Base-by-base conservation (phyloP, 2,329 filamentous ascomycete species). In the Fusarium drepaniforme region DNA sequence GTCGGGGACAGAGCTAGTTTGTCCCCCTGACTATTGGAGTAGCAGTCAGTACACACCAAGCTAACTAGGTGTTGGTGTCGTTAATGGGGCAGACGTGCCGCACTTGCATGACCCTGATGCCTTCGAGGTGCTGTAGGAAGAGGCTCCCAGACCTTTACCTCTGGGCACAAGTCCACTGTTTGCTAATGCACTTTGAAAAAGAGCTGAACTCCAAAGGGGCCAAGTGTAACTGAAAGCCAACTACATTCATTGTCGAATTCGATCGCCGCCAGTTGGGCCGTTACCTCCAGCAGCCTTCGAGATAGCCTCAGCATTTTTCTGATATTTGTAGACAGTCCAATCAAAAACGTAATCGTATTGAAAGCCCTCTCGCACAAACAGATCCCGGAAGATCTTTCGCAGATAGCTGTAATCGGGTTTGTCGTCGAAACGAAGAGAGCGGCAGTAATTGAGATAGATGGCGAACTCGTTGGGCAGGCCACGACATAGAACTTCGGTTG, bases 331-430 rank as follows among this genome's bases (percentile, higher is more conserved):
- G 81, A 98, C 97, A 71, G 97, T 99, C 97, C 97, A 99, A 88
- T 99, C 97, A 81, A 99, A 99, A 80, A 99, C 97, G 81, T 99
- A 98, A 87, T 99, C 97, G 85, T 99, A 98, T 88, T 99, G 97
- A 92, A 98, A 99, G 67, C 96, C 97, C 86, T 98, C 97, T 74
- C 97, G 95, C 78, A 99, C 97, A 82, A 99, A 99, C 70, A 99
- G 92, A 83, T 99, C 97, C 75, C 97, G 95, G 94, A 99, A 99
- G 87, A 99, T 98, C 93, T 99, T 98, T 86, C 97, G 95, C 68
- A 99, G 94, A 87, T 99, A 99, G 77, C 95, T 98, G 89, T 99
- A 99, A 86, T 99, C 97, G 40, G 97, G 97, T 92, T 98, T 98
- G 89, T 99, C 97, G 83, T 99, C 97, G 87, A 99, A 99, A 80